These are phyloP conservation scores for Fraxinus velutina DNA, from an alignment of 305 asterid species.

Conservation along the genomic window DNA sequence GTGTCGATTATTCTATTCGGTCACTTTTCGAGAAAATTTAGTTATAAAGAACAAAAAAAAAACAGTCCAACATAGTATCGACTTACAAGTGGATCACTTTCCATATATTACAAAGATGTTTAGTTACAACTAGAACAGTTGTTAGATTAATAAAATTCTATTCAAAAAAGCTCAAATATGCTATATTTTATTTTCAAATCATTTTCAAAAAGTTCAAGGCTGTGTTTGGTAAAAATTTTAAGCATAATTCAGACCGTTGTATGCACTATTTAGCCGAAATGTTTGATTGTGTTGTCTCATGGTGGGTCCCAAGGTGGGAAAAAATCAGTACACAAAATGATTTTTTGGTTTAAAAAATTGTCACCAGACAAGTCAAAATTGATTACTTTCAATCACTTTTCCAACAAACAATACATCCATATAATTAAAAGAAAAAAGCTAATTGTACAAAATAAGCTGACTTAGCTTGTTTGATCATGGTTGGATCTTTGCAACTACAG, in stretches of 20 bases:
- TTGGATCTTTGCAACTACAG: not conserved
- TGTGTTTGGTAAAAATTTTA: too few species aligned
- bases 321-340: too few species aligned
- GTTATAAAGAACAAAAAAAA: not conserved
- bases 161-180: not conserved
- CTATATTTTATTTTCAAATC: not conserved
- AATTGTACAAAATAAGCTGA: not conserved
- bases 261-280: too few species aligned
- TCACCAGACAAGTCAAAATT: not conserved
- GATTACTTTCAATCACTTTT: not conserved
- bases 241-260: too few species aligned
- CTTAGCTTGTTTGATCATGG: not conserved
- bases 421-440: too few species aligned
- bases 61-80: not conserved
- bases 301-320: too few species aligned
- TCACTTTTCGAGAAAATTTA: not conserved
- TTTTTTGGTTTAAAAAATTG: too few species aligned
- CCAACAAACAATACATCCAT: not conserved
- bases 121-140: not conserved
- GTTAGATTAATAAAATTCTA: not conserved
- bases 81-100: not conserved
- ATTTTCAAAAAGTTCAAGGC: not conserved
- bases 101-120: not conserved
- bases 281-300: too few species aligned
- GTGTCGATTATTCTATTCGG: not conserved